phyloP scores from a whole-genome alignment of 805 yeast genomes.

The Starmerella powellii region DNA sequence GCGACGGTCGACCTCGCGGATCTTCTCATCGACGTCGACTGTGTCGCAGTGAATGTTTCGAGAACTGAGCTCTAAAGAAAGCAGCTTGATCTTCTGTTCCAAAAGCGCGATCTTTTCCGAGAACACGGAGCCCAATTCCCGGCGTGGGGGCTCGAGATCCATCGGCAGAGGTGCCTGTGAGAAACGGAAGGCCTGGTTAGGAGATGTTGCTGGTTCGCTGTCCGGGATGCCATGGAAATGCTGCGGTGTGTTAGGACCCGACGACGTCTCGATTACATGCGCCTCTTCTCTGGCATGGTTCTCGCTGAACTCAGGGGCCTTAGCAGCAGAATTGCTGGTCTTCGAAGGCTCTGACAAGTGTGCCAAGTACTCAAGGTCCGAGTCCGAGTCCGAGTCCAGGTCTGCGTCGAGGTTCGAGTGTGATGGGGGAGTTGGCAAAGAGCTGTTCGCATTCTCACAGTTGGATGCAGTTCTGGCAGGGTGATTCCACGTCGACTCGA shows the following conservation, averaged over 20 bases:
- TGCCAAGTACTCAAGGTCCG: constrained; percentile 5
- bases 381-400: constrained; percentile 1
- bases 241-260: neutral
- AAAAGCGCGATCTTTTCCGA: constrained; percentile 23
- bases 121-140: constrained; percentile 19
- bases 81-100: constrained; percentile 17
- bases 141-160: constrained; percentile 4
- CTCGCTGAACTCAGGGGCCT: too few species aligned
- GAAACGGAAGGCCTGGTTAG: constrained; percentile 1
- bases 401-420: neutral
- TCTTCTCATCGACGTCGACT: constrained; percentile 9
- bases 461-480: too few species aligned
- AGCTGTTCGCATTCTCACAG: neutral
- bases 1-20: constrained; percentile 16
- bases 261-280: neutral
- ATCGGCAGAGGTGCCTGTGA: constrained; percentile 2
- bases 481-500: too few species aligned
- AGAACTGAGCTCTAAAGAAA: constrained; percentile 3
- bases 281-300: neutral
- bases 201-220: too few species aligned
- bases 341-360: neutral
- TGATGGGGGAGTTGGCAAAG: neutral
- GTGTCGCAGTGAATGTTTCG: constrained; percentile 2
- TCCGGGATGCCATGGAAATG: neutral
- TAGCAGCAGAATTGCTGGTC: too few species aligned